Evolutionary conservation across 805 yeast species (phyloP), one percentile per base, ranked within the genome.

Genomic region (Zygotorulaspora florentina): DNA sequence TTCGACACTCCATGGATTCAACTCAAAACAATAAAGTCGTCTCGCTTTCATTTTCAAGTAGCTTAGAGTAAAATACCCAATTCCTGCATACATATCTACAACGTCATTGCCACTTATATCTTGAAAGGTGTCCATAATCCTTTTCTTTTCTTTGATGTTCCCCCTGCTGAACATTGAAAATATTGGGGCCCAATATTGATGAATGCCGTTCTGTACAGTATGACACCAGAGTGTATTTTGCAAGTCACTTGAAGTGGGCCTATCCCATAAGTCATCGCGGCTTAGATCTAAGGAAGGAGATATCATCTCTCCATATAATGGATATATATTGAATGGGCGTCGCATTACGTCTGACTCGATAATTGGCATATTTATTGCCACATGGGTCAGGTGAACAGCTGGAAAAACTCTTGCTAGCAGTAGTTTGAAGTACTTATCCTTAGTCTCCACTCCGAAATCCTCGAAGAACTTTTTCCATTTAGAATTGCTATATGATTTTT

Each of bases 101-200:
- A 84, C 78, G 17, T 69, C 72, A 0, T 70, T 67, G 10, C 63
- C 70, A 8, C 54, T 42, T 1, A 81, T 61, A 25, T 68, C 57
- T 1, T 45, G 36, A 43, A 68, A 77, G 0, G 62, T 61, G 15
- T 70, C 70, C 34, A 86, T 58, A 0, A 87, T 72, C 16, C 96
- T 64, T 11, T 79, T 74, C 61, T 87, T 87, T 58, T 87, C 96
- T 52, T 84, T 84, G 55, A 88, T 77, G 60, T 87, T 87, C 1
- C 96, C 96, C 15, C 96, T 65, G 40, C 90, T 82, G 60, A 88
- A 88, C 96, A 87, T 87, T 1, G 95, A 86, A 57, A 79, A 83
- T 44, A 74, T 61, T 1, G 96, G 96, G 5, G 91, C 87, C 96
- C 96, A 87, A 8, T 76, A 73, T 57, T 87, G 96, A 51, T 61